Evolutionary conservation across 768 basidiomycete species (phyloP), one percentile per base, ranked within the genome.

Genomic region (Leccinum variicolor): DNA sequence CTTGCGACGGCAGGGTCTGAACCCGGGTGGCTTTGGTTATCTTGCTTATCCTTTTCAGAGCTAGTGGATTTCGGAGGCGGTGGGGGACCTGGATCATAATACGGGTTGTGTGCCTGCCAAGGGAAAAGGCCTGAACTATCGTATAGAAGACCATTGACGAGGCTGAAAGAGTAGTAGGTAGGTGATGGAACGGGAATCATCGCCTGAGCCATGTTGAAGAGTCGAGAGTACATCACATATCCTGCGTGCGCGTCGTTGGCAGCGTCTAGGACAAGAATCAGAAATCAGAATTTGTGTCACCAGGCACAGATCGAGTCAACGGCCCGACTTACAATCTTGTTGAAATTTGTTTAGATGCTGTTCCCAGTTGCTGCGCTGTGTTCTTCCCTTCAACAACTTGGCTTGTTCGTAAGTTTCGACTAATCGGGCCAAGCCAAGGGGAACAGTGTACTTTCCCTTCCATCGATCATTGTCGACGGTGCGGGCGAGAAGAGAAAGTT

Each of bases 361-460:
- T 66, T 90, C 86, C 90, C 90, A 92, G 63, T 92, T 86, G 65
- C 85, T 88, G 28, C 79, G 77, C 29, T 79, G 80, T n/a, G 80
- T 73, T 58, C 69, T 83, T 3, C 85, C 86, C 64, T 92, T 92
- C 3, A 65, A 53, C 25, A 92, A 69, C 0, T 72, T 64, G 13
- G 76, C 73, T 39, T 78, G 73, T 58, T 84, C 76, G 55, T 91
- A 92, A 1, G 73, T 71, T 61, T 85, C 83, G n/a, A 84, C 74
- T 1, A 92, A 77, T 17, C 84, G 79, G 26, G 87, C 78, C 9
- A 92, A 78, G 17, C 88, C 86, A 36, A 92, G 78, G 10, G 79
- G 75, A 5, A 65, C 57, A n/a, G 69, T 77, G 63, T 89, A 91
- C 57, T 75, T 81, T 41, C 89, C 90, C 71, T 87, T 85, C 89